phyloP scores from a whole-genome alignment of 2,329 filamentous ascomycete species.

The Nothophoma quercina region DNA sequence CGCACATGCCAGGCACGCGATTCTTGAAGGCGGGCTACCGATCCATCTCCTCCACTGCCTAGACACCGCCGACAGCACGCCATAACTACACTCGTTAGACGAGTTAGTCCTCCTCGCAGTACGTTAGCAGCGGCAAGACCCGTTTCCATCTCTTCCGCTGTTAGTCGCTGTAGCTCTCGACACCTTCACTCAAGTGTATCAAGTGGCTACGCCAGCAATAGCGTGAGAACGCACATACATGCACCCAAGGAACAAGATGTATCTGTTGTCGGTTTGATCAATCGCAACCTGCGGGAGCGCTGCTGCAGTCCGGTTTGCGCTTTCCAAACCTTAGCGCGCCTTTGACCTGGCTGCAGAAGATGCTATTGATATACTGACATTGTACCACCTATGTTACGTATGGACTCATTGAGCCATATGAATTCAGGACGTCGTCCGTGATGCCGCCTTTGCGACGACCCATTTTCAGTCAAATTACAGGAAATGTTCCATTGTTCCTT shows the following conservation, averaged over 20 bases:
- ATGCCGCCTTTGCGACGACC: too few species aligned
- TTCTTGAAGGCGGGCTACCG: not conserved
- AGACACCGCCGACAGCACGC: not conserved
- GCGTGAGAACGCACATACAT: too few species aligned
- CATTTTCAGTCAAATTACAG: too few species aligned
- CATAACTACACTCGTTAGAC: not conserved
- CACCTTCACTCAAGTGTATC: not conserved
- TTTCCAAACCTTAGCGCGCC: too few species aligned
- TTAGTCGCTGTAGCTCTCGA: not conserved
- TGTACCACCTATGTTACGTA: too few species aligned
- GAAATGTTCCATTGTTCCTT: too few species aligned
- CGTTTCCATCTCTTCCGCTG: not conserved
- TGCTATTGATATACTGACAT: not conserved
- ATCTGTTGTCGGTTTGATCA: too few species aligned
- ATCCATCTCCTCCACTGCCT: not conserved
- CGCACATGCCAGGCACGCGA: not conserved
- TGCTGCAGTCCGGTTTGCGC: not conserved
- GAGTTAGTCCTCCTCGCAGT: not conserved
- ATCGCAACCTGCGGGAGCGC: too few species aligned
- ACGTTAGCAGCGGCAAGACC: not conserved
- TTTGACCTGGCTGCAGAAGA: not conserved
- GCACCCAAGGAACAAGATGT: too few species aligned
- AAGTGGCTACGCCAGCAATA: too few species aligned
- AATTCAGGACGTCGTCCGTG: too few species aligned
- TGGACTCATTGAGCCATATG: too few species aligned